Percentiles rank a stretch among this genome's conserved stretches.
phyloP scores from a whole-genome alignment of 2,329 filamentous ascomycete genomes.

The Cordyceps pruinosa region DNA sequence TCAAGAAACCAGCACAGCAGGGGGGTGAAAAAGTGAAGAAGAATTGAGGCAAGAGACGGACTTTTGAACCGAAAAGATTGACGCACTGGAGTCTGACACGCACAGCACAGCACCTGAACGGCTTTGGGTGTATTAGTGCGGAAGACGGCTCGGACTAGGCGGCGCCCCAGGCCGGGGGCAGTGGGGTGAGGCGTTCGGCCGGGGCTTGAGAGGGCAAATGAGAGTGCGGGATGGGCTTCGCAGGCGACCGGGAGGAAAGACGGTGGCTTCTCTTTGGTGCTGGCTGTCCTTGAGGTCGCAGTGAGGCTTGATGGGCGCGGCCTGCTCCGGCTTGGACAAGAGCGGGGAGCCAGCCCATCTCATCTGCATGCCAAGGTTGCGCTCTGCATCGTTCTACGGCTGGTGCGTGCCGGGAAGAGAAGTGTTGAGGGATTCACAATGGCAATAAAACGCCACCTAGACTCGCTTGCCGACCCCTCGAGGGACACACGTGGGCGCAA shows the following conservation, averaged over 20 bases:
- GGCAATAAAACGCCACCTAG: background rate
- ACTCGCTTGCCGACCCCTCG: background rate
- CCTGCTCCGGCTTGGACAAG: background rate
- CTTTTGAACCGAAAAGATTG: background rate
- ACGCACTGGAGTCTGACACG: slow-evolving; percentile 2
- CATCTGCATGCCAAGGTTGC: background rate
- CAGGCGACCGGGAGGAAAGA: background rate
- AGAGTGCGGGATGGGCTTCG: background rate
- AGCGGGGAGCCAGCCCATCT: background rate
- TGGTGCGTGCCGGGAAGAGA: background rate
- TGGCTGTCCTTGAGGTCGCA: background rate
- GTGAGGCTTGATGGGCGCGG: background rate
- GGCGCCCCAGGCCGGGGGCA: background rate
- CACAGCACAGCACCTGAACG: background rate
- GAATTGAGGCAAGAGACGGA: background rate
- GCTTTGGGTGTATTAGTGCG: background rate
- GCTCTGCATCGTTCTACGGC: background rate
- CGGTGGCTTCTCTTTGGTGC: background rate
- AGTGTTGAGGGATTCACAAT: background rate
- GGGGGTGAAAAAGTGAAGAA: background rate
- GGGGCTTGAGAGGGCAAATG: background rate
- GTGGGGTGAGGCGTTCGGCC: slow-evolving; percentile 7
- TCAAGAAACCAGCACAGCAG: background rate
- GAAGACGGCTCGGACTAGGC: background rate
- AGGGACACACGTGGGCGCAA: background rate